Evolutionary conservation across 495 filamentous ascomycete species (phyloP), one percentile per base, ranked within the genome.

Genomic region (Neurospora sp.): DNA sequence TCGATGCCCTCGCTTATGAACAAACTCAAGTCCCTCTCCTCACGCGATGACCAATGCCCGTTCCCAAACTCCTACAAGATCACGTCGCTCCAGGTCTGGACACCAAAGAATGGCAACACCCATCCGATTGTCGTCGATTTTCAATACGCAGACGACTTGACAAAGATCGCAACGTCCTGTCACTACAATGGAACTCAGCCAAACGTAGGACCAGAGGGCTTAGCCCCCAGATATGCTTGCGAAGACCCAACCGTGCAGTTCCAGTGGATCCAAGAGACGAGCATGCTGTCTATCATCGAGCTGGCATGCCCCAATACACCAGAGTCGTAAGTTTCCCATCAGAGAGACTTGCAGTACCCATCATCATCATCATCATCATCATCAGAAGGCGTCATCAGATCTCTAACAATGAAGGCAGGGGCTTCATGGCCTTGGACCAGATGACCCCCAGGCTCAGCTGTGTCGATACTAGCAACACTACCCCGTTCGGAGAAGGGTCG

Each of bases 231-330:
- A 73, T 76, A 75, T 73, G 39, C 78, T 65, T 79, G 81, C 80
- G 71, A 80, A 16, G 69, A 80, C 71, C n/a, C 37, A 14, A 27
- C 78, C 76, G 75, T 88, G 82, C 22, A 86, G 73, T 80, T 89
- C 85, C 80, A 88, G 83, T 74, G 85, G 83, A 69, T 85, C n/a
- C 37, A 86, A 76, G 20, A 80, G 76, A 69, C 76, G 12, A 68
- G 40, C 31, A 3, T 4, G 70, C 45, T 83, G 37, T 75, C 74
- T 2, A 16, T 83, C 48, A 74, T 81, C 41, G 81, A 83, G 78
- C 72, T 69, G 39, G 75, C 74, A 4, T 83, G 81, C 40, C 78
- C 80, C 7, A 35, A 45, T 20, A 22, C 61, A 3, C 12, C 27
- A 65, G 42, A 73, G 18, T 70, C 40, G 76, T 78, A 71, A 71